phyloP scores from a whole-genome alignment of 2,329 filamentous ascomycete genomes.

The Epichloe festucae region DNA sequence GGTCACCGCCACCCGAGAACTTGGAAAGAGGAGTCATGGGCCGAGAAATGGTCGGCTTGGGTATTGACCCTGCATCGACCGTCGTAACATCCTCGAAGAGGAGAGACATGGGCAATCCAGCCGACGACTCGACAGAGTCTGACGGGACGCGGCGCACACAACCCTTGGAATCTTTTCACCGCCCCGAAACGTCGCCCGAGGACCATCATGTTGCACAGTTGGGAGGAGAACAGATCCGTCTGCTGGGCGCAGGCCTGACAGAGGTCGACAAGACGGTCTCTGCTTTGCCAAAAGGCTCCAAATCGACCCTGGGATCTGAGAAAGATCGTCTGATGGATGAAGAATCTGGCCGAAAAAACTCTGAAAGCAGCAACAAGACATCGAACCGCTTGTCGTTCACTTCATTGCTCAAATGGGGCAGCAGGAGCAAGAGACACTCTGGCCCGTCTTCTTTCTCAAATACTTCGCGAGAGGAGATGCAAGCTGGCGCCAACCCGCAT shows the following conservation, averaged over 20 bases:
- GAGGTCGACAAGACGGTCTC: slow-evolving; percentile 12
- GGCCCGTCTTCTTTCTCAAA: slow-evolving; percentile 76
- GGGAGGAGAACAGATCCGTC: neutral
- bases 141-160: slow-evolving; percentile 11
- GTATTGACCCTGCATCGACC: slow-evolving; percentile 41
- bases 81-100: slow-evolving; percentile 43
- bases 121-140: slow-evolving; percentile 13
- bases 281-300: slow-evolving; percentile 16
- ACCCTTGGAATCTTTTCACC: slow-evolving; percentile 18
- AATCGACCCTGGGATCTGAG: slow-evolving; percentile 32
- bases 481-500: slow-evolving; percentile 16
- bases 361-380: slow-evolving; percentile 36
- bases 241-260: neutral
- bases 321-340: slow-evolving; percentile 31
- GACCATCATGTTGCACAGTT: slow-evolving; percentile 2
- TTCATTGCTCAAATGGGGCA: slow-evolving; percentile 61
- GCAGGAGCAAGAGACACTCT: slow-evolving; percentile 42
- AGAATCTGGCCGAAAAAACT: slow-evolving; percentile 38
- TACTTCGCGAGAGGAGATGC: slow-evolving; percentile 78
- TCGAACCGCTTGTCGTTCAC: slow-evolving; percentile 43
- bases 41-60: slow-evolving; percentile 43
- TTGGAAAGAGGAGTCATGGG: slow-evolving; percentile 49
- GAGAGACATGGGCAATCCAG: slow-evolving; percentile 14
- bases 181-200: slow-evolving; percentile 13
- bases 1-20: slow-evolving; percentile 39